Percentiles rank a stretch among this genome's conserved stretches.
phyloP scores from a whole-genome alignment of 2,329 filamentous ascomycete genomes.

The Fusarium algeriense region DNA sequence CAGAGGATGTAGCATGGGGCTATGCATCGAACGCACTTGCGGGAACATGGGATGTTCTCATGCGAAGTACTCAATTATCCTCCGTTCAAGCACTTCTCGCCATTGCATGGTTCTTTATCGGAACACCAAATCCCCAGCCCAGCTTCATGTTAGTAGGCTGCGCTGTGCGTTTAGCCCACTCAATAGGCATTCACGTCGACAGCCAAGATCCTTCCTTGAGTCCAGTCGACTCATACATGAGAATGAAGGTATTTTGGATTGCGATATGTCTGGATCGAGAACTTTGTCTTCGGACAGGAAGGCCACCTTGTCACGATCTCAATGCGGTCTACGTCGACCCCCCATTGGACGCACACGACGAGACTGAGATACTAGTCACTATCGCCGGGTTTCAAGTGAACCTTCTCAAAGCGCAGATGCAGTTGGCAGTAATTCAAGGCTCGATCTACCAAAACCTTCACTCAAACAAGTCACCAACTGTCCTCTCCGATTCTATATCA shows the following conservation, averaged over 20 bases:
- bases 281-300: not conserved
- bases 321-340: not conserved
- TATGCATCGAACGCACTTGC: not conserved
- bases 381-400: not conserved
- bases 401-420: not conserved
- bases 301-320: not conserved
- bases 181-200: not conserved
- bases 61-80: not conserved
- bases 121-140: not conserved
- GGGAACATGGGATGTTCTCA: not conserved
- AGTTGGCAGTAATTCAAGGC: not conserved
- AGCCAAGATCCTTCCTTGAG: not conserved
- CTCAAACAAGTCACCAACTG: not conserved
- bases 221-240: not conserved
- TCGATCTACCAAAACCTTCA: not conserved
- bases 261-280: not conserved
- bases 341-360: not conserved
- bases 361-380: not conserved
- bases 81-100: not conserved
- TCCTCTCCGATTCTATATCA: not conserved
- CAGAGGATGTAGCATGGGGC: not conserved
- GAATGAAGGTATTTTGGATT: not conserved
- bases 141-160: conserved; percentile 2
- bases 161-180: not conserved
- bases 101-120: not conserved